Evolutionary conservation across 2,329 filamentous ascomycete species (phyloP).

Genomic region (Aureobasidium lini): DNA sequence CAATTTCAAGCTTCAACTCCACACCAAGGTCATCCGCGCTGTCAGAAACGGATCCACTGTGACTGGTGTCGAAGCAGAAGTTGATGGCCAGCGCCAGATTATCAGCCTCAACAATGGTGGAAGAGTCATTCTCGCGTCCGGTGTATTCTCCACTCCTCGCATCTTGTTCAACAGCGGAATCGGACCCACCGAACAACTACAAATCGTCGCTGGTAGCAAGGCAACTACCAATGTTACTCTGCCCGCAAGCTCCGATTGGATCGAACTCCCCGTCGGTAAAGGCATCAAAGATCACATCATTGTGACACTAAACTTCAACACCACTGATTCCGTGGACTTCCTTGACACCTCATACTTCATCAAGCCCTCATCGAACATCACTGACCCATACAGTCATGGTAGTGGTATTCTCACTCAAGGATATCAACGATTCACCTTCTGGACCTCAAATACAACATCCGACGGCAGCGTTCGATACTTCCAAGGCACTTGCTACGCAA

Average conservation of each 20-base stretch:
- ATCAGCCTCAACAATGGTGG: conserved; percentile 26
- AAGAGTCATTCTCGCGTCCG: conserved; percentile 31
- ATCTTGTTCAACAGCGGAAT: conserved; percentile 35
- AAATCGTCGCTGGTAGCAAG: conserved; percentile 17
- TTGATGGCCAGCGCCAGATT: conserved; percentile 22
- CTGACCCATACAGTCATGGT: not conserved
- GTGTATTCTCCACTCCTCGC: conserved; percentile 24
- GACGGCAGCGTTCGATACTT: conserved; percentile 30
- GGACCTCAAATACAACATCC: conserved; percentile 47
- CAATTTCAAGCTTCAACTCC: conserved; percentile 41
- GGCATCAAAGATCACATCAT: conserved; percentile 25
- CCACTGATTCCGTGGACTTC: conserved; percentile 40
- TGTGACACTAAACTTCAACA: conserved; percentile 7
- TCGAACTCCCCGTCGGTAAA: conserved; percentile 13
- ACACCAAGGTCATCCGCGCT: conserved; percentile 38
- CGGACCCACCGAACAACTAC: conserved; percentile 17
- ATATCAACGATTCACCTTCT: conserved; percentile 47
- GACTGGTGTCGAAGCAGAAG: conserved; percentile 32
- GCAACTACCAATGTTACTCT: not conserved
- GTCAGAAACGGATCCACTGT: conserved; percentile 34
- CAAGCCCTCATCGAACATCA: not conserved
- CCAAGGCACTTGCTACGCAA: conserved; percentile 27
- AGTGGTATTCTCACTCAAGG: conserved; percentile 23
- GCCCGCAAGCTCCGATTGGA: conserved; percentile 26
- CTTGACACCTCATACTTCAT: not conserved